Evolutionary conservation across 805 yeast species (phyloP).

Genomic region (Cephaloascus fragrans): DNA sequence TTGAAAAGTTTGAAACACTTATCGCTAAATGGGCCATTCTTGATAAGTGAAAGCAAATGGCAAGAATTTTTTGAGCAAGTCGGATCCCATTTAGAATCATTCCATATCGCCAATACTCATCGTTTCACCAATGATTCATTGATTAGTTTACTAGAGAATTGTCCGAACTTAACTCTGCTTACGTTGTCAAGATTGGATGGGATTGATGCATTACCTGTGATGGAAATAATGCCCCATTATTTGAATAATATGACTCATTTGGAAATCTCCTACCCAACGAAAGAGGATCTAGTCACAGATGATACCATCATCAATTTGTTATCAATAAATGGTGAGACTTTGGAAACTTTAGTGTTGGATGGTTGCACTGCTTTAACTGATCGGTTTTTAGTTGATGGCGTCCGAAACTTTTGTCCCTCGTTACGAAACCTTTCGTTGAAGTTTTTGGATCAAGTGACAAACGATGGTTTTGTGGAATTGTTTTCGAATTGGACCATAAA

Average conservation of each 20-base stretch:
- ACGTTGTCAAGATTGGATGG: slow-evolving; percentile 68
- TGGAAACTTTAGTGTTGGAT: slow-evolving; percentile 51
- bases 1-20: slow-evolving; percentile 44
- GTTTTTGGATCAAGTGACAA: slow-evolving; percentile 55
- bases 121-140: slow-evolving; percentile 65
- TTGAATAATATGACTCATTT: slow-evolving; percentile 43
- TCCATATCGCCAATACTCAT: slow-evolving; percentile 75
- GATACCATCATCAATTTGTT: slow-evolving; percentile 54
- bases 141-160: slow-evolving; percentile 47
- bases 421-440: slow-evolving; percentile 51
- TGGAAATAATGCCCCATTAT: slow-evolving; percentile 57
- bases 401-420: slow-evolving; percentile 45
- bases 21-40: slow-evolving; percentile 82
- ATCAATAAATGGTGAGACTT: slow-evolving; percentile 49
- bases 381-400: slow-evolving; percentile 43
- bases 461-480: slow-evolving; percentile 51
- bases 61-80: slow-evolving; percentile 53
- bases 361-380: slow-evolving; percentile 74
- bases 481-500: slow-evolving; percentile 47
- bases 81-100: slow-evolving; percentile 42
- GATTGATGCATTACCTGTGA: slow-evolving; percentile 43
- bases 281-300: slow-evolving; percentile 59
- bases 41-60: slow-evolving; percentile 75
- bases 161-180: slow-evolving; percentile 44
- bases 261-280: slow-evolving; percentile 60